Evolutionary conservation across 805 yeast genomes (phyloP).

Genomic region (Peterozyma toletana): DNA sequence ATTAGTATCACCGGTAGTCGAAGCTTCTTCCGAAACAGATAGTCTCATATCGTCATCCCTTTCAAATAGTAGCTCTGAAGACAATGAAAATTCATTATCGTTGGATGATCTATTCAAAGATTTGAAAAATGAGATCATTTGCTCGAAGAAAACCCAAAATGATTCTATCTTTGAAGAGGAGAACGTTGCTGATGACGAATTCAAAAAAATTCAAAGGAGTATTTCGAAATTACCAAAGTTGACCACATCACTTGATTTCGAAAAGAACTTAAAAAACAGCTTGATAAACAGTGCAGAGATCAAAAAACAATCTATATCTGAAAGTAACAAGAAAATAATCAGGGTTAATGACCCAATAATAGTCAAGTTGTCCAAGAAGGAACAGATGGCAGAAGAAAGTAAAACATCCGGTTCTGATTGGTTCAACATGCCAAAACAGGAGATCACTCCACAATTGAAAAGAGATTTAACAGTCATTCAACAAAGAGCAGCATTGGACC

Average conservation of each 20-base stretch:
- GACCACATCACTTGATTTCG: conserved; percentile 19
- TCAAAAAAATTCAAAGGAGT: conserved; percentile 27
- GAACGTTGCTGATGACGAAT: conserved; percentile 14
- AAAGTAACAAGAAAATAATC: conserved; percentile 12
- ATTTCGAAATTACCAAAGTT: conserved; percentile 34
- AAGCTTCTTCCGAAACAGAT: background rate
- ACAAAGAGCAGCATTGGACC: conserved; percentile 88
- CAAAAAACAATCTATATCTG: conserved; percentile 1
- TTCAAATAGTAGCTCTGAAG: background rate
- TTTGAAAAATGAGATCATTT: conserved; percentile 12
- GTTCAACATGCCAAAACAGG: conserved; percentile 77
- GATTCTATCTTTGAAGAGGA: background rate
- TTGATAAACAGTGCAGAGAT: too few species aligned
- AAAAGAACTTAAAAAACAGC: conserved; percentile 9
- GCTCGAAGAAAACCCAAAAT: background rate
- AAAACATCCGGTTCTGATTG: conserved; percentile 52
- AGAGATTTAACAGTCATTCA: conserved; percentile 74
- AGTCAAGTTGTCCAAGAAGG: conserved; percentile 13
- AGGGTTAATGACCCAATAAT: conserved; percentile 42
- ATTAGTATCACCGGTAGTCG: background rate
- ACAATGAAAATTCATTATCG: background rate
- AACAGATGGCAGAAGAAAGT: conserved; percentile 10
- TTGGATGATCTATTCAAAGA: conserved; percentile 27
- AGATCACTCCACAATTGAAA: conserved; percentile 61
- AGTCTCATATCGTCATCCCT: background rate